Percentiles rank a stretch among this genome's conserved stretches.
Conservation (phyloP, 495 filamentous ascomycete species). For the Penicillium longicatenatum region DNA sequence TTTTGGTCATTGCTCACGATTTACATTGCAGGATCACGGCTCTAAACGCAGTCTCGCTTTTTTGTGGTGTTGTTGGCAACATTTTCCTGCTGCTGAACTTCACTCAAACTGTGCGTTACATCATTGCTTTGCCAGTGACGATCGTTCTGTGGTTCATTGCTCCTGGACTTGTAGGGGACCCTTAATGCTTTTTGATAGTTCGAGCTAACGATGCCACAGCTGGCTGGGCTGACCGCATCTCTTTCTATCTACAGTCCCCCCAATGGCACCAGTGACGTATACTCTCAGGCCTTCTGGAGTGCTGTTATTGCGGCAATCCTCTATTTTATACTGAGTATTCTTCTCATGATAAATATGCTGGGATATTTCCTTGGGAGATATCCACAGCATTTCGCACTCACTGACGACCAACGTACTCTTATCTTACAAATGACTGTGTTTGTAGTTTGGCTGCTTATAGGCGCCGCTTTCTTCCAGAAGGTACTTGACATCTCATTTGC, state of each 20-base stretch:
- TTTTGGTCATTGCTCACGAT: neutral
- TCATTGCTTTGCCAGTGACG: conserved; percentile 67
- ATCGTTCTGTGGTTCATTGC: conserved; percentile 71
- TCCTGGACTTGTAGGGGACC: conserved; percentile 59
- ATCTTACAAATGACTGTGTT: conserved; percentile 67
- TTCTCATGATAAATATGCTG: conserved; percentile 76
- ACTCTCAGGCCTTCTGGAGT: conserved; percentile 78
- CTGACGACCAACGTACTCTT: conserved; percentile 69
- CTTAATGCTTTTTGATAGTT: neutral
- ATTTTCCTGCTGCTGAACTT: conserved; percentile 81
- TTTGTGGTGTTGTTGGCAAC: conserved; percentile 68
- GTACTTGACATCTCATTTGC: conserved; percentile 51
- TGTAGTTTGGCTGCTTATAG: conserved; percentile 62
- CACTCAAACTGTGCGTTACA: conserved; percentile 76
- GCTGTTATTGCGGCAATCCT: conserved; percentile 68
- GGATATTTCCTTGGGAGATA: conserved; percentile 79
- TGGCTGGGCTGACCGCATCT: conserved; percentile 61
- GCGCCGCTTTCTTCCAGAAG: conserved; percentile 57
- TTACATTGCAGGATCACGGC: conserved; percentile 42
- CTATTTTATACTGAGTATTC: conserved; percentile 63
- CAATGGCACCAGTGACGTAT: conserved; percentile 56
- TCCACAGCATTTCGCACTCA: conserved; percentile 71
- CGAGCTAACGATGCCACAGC: conserved; percentile 35
- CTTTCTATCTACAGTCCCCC: conserved; percentile 65
- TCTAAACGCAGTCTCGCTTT: conserved; percentile 67